Evolutionary conservation across 108 stramenopile species (phyloP).

Genomic region (Discostella pseudostelligera): DNA sequence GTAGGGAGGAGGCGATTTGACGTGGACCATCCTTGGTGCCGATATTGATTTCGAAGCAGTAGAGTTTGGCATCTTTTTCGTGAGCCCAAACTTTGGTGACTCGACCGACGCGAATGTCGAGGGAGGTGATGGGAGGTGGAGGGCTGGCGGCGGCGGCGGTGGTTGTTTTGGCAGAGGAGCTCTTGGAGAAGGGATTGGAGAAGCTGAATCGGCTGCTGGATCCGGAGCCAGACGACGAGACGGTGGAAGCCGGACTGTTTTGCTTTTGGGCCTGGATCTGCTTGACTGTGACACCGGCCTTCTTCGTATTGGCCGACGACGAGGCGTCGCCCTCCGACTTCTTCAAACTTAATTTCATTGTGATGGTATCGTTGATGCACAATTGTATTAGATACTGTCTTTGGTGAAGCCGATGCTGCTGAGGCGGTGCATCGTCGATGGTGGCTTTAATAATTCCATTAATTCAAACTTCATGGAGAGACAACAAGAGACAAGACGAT

Average conservation of each 20-base stretch:
- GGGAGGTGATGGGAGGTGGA: conserved; percentile 72
- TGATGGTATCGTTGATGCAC: background rate
- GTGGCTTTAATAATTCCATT: too few relatives aligned
- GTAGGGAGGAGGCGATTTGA: conserved; percentile 91
- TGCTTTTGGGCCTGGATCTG: too few relatives aligned
- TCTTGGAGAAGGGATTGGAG: background rate
- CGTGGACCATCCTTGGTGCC: conserved; percentile 90
- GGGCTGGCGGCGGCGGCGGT: too few relatives aligned
- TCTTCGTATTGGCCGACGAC: background rate
- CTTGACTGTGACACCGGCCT: too few relatives aligned
- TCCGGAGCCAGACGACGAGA: background rate
- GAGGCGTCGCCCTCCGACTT: background rate
- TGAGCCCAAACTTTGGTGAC: conserved; percentile 94
- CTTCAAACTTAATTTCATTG: conserved; percentile 1
- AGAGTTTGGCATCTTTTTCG: conserved; percentile 94
- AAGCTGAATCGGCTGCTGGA: conserved; percentile 4
- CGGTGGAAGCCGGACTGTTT: conserved; percentile 1
- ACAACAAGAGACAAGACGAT: too few relatives aligned
- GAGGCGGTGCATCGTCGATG: too few relatives aligned
- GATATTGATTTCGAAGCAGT: conserved; percentile 97
- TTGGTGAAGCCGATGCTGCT: too few relatives aligned
- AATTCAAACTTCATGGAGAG: too few relatives aligned
- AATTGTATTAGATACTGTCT: too few relatives aligned
- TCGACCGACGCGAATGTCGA: conserved; percentile 90
- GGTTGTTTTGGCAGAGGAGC: background rate